Conservation (phyloP, 352 stramenopile species). For the Globisporangium apiculatum region DNA sequence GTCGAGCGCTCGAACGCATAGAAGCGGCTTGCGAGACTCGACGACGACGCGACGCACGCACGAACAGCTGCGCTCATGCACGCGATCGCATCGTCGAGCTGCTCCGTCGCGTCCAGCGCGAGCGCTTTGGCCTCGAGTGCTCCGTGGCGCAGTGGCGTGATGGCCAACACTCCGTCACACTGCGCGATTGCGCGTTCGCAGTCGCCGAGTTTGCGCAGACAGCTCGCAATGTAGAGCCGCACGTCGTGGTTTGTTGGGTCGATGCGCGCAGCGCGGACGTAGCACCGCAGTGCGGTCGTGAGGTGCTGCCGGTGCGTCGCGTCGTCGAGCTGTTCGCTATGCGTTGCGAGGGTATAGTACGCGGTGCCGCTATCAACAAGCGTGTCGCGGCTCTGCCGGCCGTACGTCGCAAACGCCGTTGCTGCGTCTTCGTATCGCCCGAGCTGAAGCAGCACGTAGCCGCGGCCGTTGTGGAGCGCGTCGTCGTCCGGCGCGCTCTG, state of each 20-base stretch:
- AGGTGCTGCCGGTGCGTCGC: constrained; percentile 31
- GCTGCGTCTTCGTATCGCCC: constrained; percentile 63
- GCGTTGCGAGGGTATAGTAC: constrained; percentile 61
- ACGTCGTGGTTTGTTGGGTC: constrained; percentile 55
- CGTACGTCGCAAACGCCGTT: constrained; percentile 53
- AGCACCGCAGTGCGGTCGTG: constrained; percentile 54
- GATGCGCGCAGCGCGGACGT: constrained; percentile 48
- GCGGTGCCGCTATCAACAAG: constrained; percentile 70
- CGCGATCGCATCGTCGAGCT: constrained; percentile 31
- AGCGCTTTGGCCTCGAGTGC: constrained; percentile 57
- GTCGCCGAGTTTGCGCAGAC: constrained; percentile 43
- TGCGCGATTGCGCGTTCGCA: constrained; percentile 37
- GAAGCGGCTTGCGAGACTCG: constrained; percentile 53
- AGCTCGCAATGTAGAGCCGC: constrained; percentile 63
- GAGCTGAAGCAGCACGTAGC: constrained; percentile 62
- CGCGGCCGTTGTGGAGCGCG: constrained; percentile 52
- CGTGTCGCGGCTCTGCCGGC: constrained; percentile 49
- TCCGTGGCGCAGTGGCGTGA: constrained; percentile 40
- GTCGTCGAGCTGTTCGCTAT: constrained; percentile 27
- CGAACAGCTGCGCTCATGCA: constrained; percentile 56
- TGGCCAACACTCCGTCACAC: constrained; percentile 35
- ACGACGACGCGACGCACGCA: constrained; percentile 47
- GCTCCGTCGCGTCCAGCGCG: constrained; percentile 41
- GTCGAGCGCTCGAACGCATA: constrained; percentile 65
- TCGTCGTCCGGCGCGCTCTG: constrained; percentile 62